Percentiles rank a stretch among this genome's conserved stretches.
Conservation (phyloP, 192 early-diverging fungal species). For the Linnemannia zychae region DNA sequence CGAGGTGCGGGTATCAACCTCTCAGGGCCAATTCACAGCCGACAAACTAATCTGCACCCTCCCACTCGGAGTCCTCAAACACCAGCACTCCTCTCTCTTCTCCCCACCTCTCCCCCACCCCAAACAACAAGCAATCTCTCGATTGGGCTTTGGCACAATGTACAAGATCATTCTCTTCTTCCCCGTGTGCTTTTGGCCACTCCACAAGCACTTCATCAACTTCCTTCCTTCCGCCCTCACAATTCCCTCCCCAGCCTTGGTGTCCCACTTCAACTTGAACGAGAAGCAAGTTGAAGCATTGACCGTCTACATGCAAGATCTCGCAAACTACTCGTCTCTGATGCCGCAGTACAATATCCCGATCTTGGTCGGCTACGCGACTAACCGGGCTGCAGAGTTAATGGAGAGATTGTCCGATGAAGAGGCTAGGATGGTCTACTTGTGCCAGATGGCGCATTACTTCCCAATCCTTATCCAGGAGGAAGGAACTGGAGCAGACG, state of each 20-base stretch:
- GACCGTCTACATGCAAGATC: constrained; percentile 30
- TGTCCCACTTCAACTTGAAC: constrained; percentile 1
- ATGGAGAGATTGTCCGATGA: constrained; percentile 37
- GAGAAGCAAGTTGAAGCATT: constrained; percentile 27
- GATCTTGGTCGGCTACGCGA: constrained; percentile 46
- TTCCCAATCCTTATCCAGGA: constrained; percentile 10
- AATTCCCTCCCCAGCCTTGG: background rate
- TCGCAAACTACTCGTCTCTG: constrained; percentile 46
- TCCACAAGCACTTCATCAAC: constrained; percentile 46
- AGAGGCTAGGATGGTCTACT: constrained; percentile 29
- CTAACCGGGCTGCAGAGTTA: constrained; percentile 42
- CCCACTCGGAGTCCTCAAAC: constrained; percentile 60
- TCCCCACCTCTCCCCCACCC: constrained; percentile 41
- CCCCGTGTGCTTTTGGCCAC: constrained; percentile 41
- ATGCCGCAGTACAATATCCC: constrained; percentile 32
- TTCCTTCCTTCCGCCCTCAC: constrained; percentile 21
- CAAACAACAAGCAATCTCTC: constrained; percentile 47
- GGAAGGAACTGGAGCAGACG: background rate
- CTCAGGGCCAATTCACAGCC: constrained; percentile 23
- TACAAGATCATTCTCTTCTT: constrained; percentile 58
- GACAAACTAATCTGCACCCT: constrained; percentile 57
- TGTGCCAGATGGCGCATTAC: constrained; percentile 52
- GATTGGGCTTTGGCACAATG: constrained; percentile 58
- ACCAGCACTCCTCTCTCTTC: constrained; percentile 31
- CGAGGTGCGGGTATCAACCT: constrained; percentile 38